Evolutionary conservation across 2,329 filamentous ascomycete species (phyloP), one percentile per base, ranked within the genome.

Genomic region (Dryadomyces quercus-mongolicae): DNA sequence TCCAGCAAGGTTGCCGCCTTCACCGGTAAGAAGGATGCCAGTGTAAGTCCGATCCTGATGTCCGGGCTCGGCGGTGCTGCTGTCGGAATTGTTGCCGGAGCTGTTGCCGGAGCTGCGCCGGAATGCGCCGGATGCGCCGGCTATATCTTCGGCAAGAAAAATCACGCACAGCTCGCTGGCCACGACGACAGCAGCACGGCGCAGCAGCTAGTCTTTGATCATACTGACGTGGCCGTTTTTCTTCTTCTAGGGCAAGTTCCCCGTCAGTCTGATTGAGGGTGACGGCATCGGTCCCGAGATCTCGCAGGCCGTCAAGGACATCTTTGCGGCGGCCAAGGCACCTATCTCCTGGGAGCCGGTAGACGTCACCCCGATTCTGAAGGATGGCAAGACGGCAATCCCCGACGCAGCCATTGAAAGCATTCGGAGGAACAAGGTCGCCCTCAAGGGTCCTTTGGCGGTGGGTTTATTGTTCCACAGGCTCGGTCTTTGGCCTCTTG

Each of bases 281-380:
- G 94, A 98, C 68, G 93, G 93, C 70, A 98, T 98, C 70, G 93
- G 93, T 58, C 93, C 93, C 60, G 92, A 98, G 76, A 98, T 98
- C 69, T 84, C 93, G 61, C 85, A 95, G 74, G 94, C 93, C 51
- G 91, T 98, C 68, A 98, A 97, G 83, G 88, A 96, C 72, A 98
- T 98, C 74, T 98, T 96, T 76, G 80, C 84, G 66, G 93, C 93
- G 65, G 93, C 93, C 65, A 88, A 94, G 72, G 82, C 86, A 57
- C 93, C 93, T 59, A 86, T 98, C 71, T 84, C 91, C 69, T 98
- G 93, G 93, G 94, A 98, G 73, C 85, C 91, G 59, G 86, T 96
- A 68, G 93, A 97, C 71, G 93, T 98, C 61, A 95, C 90, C 54
- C 93, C 93, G 59, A 86, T 85, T 65, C 72, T 98, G 62, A 92